Evolutionary conservation across 495 filamentous ascomycete species (phyloP).

Genomic region (Podospora sp.): DNA sequence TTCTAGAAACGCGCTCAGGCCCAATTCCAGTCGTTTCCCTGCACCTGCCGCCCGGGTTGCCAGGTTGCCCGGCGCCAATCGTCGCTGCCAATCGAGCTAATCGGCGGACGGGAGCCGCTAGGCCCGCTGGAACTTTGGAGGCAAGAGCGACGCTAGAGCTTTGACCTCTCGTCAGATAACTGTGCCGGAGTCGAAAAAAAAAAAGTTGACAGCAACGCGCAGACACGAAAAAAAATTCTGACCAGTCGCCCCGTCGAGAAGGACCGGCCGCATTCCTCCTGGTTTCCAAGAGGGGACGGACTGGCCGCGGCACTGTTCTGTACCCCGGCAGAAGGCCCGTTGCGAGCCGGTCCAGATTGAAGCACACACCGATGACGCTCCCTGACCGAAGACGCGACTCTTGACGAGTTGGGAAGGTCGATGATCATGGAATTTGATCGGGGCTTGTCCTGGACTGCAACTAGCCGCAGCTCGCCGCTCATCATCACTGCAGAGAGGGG

Average conservation of each 20-base stretch:
- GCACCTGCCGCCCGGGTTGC: not conserved
- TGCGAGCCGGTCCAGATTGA: not conserved
- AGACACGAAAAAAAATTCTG: constrained; percentile 8
- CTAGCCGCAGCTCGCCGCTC: not conserved
- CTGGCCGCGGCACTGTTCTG: not conserved
- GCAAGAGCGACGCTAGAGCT: constrained; percentile 15
- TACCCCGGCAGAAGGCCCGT: not conserved
- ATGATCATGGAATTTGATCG: not conserved
- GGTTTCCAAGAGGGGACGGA: not conserved
- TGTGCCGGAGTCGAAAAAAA: constrained; percentile 1
- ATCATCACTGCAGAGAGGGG: constrained; percentile 3
- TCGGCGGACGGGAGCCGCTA: not conserved
- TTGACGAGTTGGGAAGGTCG: not conserved
- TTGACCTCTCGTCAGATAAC: constrained; percentile 17
- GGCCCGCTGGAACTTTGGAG: constrained; percentile 6
- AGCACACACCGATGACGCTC: not conserved
- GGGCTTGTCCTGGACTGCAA: not conserved
- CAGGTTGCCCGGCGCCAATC: constrained; percentile 2
- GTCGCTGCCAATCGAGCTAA: constrained; percentile 7
- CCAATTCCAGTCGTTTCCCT: not conserved
- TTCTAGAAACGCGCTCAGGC: constrained; percentile 34
- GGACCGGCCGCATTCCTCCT: constrained; percentile 14
- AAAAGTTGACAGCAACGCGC: constrained; percentile 3
- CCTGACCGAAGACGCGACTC: not conserved
- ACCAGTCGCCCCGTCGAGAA: constrained; percentile 12